phyloP scores from a whole-genome alignment of 208 protist genomes.

The Wallacemonas sp. region DNA sequence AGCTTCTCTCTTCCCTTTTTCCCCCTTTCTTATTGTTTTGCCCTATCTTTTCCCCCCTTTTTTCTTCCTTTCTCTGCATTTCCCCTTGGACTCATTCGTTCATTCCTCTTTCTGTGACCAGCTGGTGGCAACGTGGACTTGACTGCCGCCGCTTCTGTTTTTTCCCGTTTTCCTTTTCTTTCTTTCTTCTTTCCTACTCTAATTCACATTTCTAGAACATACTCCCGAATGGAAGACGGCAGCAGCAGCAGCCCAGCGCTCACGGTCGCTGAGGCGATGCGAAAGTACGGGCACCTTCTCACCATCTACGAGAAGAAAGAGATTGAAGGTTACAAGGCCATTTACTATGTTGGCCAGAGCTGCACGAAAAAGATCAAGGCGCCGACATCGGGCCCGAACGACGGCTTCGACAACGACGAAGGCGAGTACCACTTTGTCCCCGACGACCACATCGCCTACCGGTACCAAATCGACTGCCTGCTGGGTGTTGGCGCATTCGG shows the following conservation, averaged over 20 bases:
- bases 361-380: constrained; percentile 62
- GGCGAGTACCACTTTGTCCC: constrained; percentile 91
- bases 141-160: too few relatives aligned
- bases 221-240: too few relatives aligned
- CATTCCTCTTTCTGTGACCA: background rate
- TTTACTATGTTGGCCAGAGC: constrained; percentile 75
- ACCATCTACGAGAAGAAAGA: constrained; percentile 71
- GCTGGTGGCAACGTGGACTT: too few relatives aligned
- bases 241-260: constrained; percentile 8
- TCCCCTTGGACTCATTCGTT: background rate
- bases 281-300: constrained; percentile 34
- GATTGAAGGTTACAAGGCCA: constrained; percentile 41
- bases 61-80: constrained; percentile 1
- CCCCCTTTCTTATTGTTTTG: background rate
- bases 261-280: constrained; percentile 17
- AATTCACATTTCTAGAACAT: background rate
- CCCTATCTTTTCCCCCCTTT: background rate
- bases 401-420: constrained; percentile 93
- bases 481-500: constrained; percentile 88
- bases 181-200: background rate
- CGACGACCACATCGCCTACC: constrained; percentile 94
- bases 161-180: background rate
- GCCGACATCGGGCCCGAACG: constrained; percentile 53
- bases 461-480: constrained; percentile 76
- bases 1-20: background rate